Base-by-base conservation (phyloP, 441 rosid species). In the Metrosideros polymorpha region DNA sequence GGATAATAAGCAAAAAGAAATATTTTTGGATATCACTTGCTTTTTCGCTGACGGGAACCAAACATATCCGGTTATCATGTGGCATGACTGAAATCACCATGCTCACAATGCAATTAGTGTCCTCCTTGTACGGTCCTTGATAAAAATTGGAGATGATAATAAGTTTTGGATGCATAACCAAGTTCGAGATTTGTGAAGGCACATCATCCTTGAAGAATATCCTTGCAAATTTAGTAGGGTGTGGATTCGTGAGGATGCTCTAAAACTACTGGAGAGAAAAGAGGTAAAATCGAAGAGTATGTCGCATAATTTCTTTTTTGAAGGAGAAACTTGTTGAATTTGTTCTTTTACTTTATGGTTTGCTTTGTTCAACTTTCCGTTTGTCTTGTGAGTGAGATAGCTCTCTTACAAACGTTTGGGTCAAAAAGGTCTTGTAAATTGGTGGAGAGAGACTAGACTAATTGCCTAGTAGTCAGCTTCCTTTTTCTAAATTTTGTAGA, bases 401-500 rank as follows among this genome's bases (percentile, higher is more conserved):
- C 61, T 27, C 30, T 56, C 59, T 25, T 30, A 10, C 30, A 56
- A 27, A 12, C 7, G 10, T 56, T 12, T 29, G 17, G 66, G 9
- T 59, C 5, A 59, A 59, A 59, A 59, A 29, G 66, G 32, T 59
- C 32, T n/a, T n/a, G 66, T 57, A 14, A n/a, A 57, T 57, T 13
- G 66, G 3, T 0, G 35, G 0, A 57, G 0, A 57, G 17, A n/a
- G 32, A 13, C 35, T 3, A 6, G 3, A n/a, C 8, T 0, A 2
- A n/a, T 12, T 6, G 8, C 66, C 63, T n/a, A 14, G 2, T 59
- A 3, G 18, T 3, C 13, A 59, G 9, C 66, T 29, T 59, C 2
- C 1, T 0, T 0, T n/a, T 59, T n/a, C 35, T 29, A 59, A 35
- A 59, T 29, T 0, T 5, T 29, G 35, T 29, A 29, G 9, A 29